A percentile compares a stretch with the other conserved stretches of the same genome.
Evolutionary conservation across 169 alveolate species (phyloP).

Genomic region (Cystoisospora suis): DNA sequence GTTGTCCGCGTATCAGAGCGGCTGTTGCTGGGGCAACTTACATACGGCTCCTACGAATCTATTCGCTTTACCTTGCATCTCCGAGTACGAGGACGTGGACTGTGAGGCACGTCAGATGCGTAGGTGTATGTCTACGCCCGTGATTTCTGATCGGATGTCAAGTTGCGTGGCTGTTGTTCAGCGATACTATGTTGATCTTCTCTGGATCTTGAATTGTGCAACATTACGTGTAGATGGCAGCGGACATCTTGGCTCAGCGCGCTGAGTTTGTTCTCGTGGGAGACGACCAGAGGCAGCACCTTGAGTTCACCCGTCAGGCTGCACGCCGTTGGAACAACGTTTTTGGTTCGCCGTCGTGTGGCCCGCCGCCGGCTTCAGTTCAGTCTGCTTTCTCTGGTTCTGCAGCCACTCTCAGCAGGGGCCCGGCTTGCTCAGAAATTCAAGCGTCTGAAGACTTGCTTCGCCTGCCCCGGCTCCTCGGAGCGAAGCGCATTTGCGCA

Average conservation of each 20-base stretch:
- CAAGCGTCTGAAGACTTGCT: neutral
- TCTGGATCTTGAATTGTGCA: no score
- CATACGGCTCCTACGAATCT: no score
- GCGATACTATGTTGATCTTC: no score
- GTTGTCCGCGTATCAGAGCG: no score
- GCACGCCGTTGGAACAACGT: slow-evolving; percentile 44
- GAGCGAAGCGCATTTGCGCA: neutral
- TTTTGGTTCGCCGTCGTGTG: neutral
- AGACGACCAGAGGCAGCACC: slow-evolving; percentile 61
- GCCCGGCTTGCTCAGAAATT: no score
- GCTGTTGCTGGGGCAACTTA: no score
- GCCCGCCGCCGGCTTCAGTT: neutral
- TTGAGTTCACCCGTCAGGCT: slow-evolving; percentile 58
- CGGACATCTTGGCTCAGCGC: slow-evolving; percentile 56
- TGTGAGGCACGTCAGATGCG: no score
- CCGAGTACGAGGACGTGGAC: no score
- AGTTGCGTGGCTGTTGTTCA: neutral
- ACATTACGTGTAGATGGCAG: slow-evolving; percentile 64
- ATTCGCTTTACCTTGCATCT: no score
- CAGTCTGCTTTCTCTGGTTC: neutral
- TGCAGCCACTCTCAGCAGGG: no score
- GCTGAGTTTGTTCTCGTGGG: slow-evolving; percentile 65
- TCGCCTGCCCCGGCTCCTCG: neutral
- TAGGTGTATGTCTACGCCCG: no score
- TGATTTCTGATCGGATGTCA: neutral